phyloP scores from a whole-genome alignment of 2,329 filamentous ascomycete species.

The Xylariaceae sp. region DNA sequence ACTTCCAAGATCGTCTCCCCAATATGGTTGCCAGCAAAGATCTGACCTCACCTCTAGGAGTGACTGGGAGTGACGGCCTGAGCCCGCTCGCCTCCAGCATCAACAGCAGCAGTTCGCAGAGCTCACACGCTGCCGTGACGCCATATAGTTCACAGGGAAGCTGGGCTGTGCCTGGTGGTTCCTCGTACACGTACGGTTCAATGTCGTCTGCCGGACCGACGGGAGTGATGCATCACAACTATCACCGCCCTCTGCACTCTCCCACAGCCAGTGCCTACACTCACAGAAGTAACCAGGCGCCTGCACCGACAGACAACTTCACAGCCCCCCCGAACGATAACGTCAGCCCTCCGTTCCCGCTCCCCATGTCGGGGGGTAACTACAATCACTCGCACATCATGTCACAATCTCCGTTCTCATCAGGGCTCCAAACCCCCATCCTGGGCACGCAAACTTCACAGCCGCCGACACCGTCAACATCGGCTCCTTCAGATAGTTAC shows the following conservation, averaged over 20 bases:
- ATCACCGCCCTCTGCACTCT: slow-evolving; percentile 27
- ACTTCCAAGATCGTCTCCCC: slow-evolving; percentile 4
- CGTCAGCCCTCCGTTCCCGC: slow-evolving; percentile 61
- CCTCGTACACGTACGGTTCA: slow-evolving; percentile 52
- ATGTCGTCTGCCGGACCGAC: slow-evolving; percentile 48
- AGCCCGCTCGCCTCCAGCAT: slow-evolving; percentile 58
- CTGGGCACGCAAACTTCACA: slow-evolving; percentile 48
- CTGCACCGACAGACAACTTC: slow-evolving; percentile 55
- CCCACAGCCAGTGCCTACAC: slow-evolving; percentile 36
- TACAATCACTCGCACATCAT: slow-evolving; percentile 28
- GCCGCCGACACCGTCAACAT: slow-evolving; percentile 46
- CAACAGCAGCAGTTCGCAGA: slow-evolving; percentile 54
- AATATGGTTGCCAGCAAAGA: slow-evolving; percentile 8
- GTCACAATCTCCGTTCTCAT: slow-evolving; percentile 28
- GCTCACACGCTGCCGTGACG: slow-evolving; percentile 47
- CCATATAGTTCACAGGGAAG: slow-evolving; percentile 55
- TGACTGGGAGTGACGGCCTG: slow-evolving; percentile 51
- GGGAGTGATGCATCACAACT: slow-evolving; percentile 41
- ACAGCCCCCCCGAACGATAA: slow-evolving; percentile 65
- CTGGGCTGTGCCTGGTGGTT: slow-evolving; percentile 54
- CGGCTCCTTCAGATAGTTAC: slow-evolving; percentile 57
- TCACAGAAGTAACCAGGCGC: slow-evolving; percentile 53
- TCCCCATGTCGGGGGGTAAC: slow-evolving; percentile 51
- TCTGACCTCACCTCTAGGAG: slow-evolving; percentile 42
- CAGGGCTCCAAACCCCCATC: slow-evolving; percentile 34